Base-by-base conservation (phyloP, 306 rosid species). In the Rosa persica region DNA sequence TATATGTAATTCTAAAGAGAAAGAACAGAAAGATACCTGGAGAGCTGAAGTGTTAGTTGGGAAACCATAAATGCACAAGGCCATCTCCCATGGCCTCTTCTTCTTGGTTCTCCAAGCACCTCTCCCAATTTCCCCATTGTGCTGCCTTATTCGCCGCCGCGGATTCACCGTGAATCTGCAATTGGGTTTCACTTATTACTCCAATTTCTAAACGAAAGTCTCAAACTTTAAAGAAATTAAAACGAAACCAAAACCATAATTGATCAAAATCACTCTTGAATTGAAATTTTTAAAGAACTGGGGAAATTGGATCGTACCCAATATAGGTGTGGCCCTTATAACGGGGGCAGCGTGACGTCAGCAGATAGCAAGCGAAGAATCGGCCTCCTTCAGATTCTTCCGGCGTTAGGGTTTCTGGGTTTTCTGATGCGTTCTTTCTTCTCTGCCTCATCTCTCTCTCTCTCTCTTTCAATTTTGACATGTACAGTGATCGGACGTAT, bases 61-160 rank as follows among this genome's bases (percentile, higher is more conserved):
- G 84, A 96, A 96, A 25, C 98, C 98, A 79, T 93, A 88, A 78
- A 96, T 85, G 84, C 99, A 96, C 71, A 93, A 78, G 72, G 90
- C 96, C 99, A 96, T 96, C 80, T 96, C 99, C 98, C 99, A 96
- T 22, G 99, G 98, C 25, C 99, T 76, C 76, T 68, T 89, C 85
- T 78, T 87, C 89, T 91, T 96, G 10, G 98, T 93, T 44, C 96
- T 87, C 82, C 80, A 90, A 46, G 99, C 99, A n/a, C 99, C 98
- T 70, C 92, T 66, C 27, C 85, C 89, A 72, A 96, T 96, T 67
- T 93, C 98, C 5, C 99, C 99, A 79, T 96, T 96, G 83, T 95
- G 99, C 78, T 96, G 99, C 78, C 99, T 78, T 72, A 96, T 96
- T 42, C 98, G 84, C 25, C 98, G 94, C 43, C 91, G 85, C 2